These are phyloP conservation scores for Taiwanofungus camphoratus DNA, from an alignment of 1,284 basidiomycete genomes.

Conservation along the genomic window DNA sequence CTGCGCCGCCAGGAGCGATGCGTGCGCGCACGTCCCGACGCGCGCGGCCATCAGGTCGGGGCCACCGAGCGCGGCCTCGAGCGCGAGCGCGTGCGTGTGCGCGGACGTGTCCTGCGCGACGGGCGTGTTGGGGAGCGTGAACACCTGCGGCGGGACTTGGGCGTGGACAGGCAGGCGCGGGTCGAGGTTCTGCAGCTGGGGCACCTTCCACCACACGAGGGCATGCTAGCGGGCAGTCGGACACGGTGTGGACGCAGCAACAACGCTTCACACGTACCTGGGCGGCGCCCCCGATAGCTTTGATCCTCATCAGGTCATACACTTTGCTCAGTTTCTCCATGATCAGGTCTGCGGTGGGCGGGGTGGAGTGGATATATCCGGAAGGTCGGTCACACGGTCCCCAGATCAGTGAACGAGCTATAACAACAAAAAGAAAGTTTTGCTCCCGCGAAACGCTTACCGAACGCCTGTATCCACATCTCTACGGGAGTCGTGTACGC, in stretches of 20 bases:
- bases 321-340: slow-evolving; percentile 67
- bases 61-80: slow-evolving; percentile 69
- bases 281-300: slow-evolving; percentile 67
- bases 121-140: slow-evolving; percentile 71
- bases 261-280: slow-evolving; percentile 40
- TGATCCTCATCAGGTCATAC: slow-evolving; percentile 62
- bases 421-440: slow-evolving; percentile 23
- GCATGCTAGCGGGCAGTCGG: slow-evolving; percentile 46
- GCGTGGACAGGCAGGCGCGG: slow-evolving; percentile 57
- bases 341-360: slow-evolving; percentile 49
- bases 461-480: slow-evolving; percentile 81
- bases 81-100: slow-evolving; percentile 64
- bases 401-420: slow-evolving; percentile 17
- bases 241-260: slow-evolving; percentile 1
- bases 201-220: slow-evolving; percentile 77
- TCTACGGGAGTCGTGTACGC: slow-evolving; percentile 79
- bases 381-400: slow-evolving; percentile 9
- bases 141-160: slow-evolving; percentile 61
- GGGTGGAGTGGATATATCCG: slow-evolving; percentile 7
- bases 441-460: slow-evolving; percentile 53
- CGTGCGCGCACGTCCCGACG: slow-evolving; percentile 63
- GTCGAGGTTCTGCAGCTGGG: slow-evolving; percentile 61
- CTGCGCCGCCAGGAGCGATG: slow-evolving; percentile 65
- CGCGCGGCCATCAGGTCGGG: slow-evolving; percentile 69
- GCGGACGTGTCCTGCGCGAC: slow-evolving; percentile 74